A percentile compares a stretch with the other conserved stretches of the same genome.
These are phyloP conservation scores for Rhodocollybia butyracea DNA, from an alignment of 768 basidiomycete genomes.

Conservation along the genomic window DNA sequence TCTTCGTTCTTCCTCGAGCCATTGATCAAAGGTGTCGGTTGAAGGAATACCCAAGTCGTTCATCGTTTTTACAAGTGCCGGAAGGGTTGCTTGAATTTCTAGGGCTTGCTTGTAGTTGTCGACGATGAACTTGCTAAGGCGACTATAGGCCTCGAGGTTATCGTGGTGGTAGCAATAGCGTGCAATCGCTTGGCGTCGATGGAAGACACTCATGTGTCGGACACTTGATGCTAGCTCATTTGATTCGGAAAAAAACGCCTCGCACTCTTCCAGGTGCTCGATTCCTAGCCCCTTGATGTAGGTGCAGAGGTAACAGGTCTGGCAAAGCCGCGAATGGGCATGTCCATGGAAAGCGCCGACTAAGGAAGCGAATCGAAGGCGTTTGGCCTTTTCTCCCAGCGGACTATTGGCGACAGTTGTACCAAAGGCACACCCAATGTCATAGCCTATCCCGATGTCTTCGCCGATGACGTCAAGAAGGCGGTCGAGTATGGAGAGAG, in stretches of 20 bases:
- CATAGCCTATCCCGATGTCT: conserved; percentile 14
- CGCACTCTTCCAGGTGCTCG: conserved; percentile 19
- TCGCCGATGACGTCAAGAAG: conserved; percentile 1
- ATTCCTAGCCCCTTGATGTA: conserved; percentile 16
- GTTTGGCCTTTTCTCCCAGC: conserved; percentile 5
- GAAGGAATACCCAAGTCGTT: conserved; percentile 7
- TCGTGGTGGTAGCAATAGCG: neutral
- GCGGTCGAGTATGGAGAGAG: conserved; percentile 4
- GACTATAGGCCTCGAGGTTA: conserved; percentile 4
- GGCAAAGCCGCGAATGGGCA: conserved; percentile 18
- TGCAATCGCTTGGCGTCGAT: conserved; percentile 11
- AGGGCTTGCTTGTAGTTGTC: conserved; percentile 17
- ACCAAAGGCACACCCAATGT: conserved; percentile 22
- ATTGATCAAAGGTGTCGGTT: conserved; percentile 4
- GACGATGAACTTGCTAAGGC: conserved; percentile 8
- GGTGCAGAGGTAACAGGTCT: conserved; percentile 15
- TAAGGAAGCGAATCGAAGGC: neutral
- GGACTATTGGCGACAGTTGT: conserved; percentile 17
- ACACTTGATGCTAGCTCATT: conserved; percentile 12
- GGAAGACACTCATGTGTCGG: conserved; percentile 15
- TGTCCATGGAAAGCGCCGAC: conserved; percentile 19
- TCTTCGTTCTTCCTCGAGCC: conserved; percentile 13
- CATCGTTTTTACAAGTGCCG: neutral
- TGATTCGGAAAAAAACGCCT: conserved; percentile 8
- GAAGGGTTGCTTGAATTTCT: neutral